Evolutionary conservation across 2,329 filamentous ascomycete genomes (phyloP), one percentile per base, ranked within the genome.

Genomic region (Alternaria dauci): DNA sequence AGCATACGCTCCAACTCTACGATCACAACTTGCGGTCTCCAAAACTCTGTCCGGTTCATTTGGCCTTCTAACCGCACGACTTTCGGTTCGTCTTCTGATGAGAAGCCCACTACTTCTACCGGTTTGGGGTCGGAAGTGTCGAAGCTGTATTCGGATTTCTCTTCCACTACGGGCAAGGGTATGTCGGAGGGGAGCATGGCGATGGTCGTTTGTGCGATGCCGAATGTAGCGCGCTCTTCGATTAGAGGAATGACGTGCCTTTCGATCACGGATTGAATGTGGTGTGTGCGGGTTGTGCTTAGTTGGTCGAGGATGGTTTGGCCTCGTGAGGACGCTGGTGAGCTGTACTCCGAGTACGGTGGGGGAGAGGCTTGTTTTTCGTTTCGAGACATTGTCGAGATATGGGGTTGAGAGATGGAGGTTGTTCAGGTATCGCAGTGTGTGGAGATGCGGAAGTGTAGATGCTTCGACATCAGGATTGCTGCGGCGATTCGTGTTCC

Each of bases 121-220:
- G 67, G 58, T 34, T 70, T 68, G 14, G 44, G 25, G n/a, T 58
- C 59, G 46, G 43, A 57, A 11, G 46, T 67, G 36, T 71, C 70
- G 60, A 76, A 77, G 36, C 68, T 72, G 65, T 71, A 76, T 23
- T 76, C 73, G 7, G 72, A 73, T 16, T 73, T 75, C 48, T 71
- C 70, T 39, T 55, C 48, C 3, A 62, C 56, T 4, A 63, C 32
- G 0, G 73, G 69, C 3, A 75, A 56, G 5, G 73, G 70, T 9
- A 79, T 75, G 59, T 81, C 79, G 4, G 81, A 81, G 9, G 81
- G 81, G 0, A 84, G 69, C 14, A 84, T 72, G 32, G 82, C 74
- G 58, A 83, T 78, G 12, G 76, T 80, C 14, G 80, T 81, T 60
- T 78, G 78, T 16, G 79, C 78, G 39, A 83, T 77, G 28, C 81